Conservation (phyloP, 108 stramenopile genomes). For the Craspedostauros australis region DNA sequence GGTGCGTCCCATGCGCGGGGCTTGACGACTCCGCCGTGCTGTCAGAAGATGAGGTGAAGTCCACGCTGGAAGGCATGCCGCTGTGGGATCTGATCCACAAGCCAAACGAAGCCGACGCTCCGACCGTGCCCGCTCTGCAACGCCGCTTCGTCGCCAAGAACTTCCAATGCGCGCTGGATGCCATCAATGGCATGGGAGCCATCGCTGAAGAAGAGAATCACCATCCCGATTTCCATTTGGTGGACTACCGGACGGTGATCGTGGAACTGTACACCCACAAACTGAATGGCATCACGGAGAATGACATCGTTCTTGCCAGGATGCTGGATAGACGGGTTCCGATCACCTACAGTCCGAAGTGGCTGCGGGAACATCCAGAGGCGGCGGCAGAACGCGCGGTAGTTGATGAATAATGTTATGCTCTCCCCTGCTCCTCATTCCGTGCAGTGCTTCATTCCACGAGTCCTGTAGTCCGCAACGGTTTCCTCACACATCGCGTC, state of each 20-base stretch:
- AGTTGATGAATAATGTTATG: no score
- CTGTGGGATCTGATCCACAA: constrained; percentile 2
- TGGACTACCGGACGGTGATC: constrained; percentile 78
- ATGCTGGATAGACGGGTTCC: constrained; percentile 52
- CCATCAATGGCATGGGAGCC: constrained; percentile 67
- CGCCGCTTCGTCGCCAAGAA: constrained; percentile 46
- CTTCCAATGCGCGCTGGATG: constrained; percentile 70
- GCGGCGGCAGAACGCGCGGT: no score
- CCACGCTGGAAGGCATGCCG: constrained; percentile 15
- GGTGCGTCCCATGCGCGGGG: constrained; percentile 57
- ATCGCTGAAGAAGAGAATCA: constrained; percentile 78
- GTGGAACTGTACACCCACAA: constrained; percentile 81
- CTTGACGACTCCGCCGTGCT: constrained; percentile 52
- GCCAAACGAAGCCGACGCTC: constrained; percentile 19
- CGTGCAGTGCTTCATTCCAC: no score
- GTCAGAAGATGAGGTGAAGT: constrained; percentile 24
- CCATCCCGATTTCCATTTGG: constrained; percentile 93
- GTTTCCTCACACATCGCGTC: no score
- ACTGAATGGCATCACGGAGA: constrained; percentile 68
- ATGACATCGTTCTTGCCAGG: constrained; percentile 77
- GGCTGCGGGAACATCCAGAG: constrained; percentile 65
- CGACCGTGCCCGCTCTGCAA: constrained; percentile 17
- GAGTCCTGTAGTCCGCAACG: no score
- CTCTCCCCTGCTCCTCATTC: no score
- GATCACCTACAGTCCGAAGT: constrained; percentile 81